These are phyloP conservation scores for Mycena sanguinolenta DNA, from an alignment of 768 basidiomycete species.

Conservation along the genomic window DNA sequence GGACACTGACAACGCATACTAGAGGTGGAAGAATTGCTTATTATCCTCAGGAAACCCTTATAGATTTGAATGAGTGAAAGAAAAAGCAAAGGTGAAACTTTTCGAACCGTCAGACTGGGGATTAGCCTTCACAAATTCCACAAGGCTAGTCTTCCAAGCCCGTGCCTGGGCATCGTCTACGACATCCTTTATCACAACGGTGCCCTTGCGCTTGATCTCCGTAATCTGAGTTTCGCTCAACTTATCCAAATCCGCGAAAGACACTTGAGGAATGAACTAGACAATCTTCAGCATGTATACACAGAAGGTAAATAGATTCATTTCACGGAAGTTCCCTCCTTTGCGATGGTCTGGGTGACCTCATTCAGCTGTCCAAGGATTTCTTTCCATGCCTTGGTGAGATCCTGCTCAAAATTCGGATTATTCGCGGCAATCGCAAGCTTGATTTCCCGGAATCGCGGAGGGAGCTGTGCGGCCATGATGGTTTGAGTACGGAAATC, in stretches of 20 bases:
- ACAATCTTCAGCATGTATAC: background rate
- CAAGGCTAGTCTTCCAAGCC: slow-evolving; percentile 64
- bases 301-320: background rate
- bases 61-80: slow-evolving; percentile 2
- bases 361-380: slow-evolving; percentile 57
- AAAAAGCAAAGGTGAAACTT: background rate
- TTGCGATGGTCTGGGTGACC: slow-evolving; percentile 53
- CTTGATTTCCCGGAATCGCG: slow-evolving; percentile 29
- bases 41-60: slow-evolving; percentile 61
- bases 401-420: slow-evolving; percentile 54
- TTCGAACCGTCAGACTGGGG: slow-evolving; percentile 58
- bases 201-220: slow-evolving; percentile 61
- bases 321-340: slow-evolving; percentile 55
- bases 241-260: slow-evolving; percentile 59
- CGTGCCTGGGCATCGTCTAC: slow-evolving; percentile 61
- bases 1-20: slow-evolving; percentile 49
- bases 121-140: slow-evolving; percentile 63
- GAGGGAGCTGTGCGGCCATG: slow-evolving; percentile 20
- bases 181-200: slow-evolving; percentile 64
- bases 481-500: background rate
- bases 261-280: slow-evolving; percentile 65
- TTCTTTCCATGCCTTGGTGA: slow-evolving; percentile 63
- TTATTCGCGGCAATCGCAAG: slow-evolving; percentile 37
- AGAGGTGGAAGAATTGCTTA: slow-evolving; percentile 73
- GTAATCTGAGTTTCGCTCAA: slow-evolving; percentile 55